phyloP scores from a whole-genome alignment of 768 basidiomycete genomes.

The Boletus tomentosulus region DNA sequence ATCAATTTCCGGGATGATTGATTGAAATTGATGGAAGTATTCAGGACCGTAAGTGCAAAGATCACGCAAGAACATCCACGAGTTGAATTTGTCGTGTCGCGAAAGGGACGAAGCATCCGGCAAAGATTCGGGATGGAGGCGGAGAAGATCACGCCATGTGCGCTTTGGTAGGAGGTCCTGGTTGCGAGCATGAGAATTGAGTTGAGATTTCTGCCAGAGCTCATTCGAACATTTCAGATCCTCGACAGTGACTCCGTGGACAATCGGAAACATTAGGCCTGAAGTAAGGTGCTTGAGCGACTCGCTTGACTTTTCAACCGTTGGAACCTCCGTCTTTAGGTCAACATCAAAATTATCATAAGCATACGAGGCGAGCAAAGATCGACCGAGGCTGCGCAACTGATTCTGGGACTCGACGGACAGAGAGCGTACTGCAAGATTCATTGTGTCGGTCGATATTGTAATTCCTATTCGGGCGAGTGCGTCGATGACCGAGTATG shows the following conservation, averaged over 20 bases:
- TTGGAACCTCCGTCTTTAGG: background rate
- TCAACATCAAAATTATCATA: conserved; percentile 1
- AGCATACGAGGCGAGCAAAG: background rate
- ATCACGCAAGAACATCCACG: background rate
- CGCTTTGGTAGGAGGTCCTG: background rate
- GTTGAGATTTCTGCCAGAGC: background rate
- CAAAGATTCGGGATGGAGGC: background rate
- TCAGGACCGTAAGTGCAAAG: conserved; percentile 13
- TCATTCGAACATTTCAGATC: background rate
- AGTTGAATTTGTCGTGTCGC: background rate
- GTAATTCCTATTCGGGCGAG: background rate
- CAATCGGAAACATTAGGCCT: background rate
- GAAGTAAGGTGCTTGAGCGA: background rate
- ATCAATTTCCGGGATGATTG: conserved; percentile 15
- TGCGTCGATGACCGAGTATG: background rate
- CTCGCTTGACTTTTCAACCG: background rate
- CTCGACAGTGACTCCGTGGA: background rate
- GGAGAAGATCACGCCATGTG: background rate
- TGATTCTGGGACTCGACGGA: background rate
- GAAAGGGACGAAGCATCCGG: background rate
- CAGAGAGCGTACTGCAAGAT: background rate
- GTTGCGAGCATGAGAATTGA: background rate
- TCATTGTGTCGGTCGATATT: background rate
- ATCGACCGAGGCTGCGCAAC: background rate
- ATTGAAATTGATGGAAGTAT: conserved; percentile 21